Evolutionary conservation across 2,329 filamentous ascomycete genomes (phyloP), one percentile per base, ranked within the genome.

Genomic region (Cladosporium sp.): DNA sequence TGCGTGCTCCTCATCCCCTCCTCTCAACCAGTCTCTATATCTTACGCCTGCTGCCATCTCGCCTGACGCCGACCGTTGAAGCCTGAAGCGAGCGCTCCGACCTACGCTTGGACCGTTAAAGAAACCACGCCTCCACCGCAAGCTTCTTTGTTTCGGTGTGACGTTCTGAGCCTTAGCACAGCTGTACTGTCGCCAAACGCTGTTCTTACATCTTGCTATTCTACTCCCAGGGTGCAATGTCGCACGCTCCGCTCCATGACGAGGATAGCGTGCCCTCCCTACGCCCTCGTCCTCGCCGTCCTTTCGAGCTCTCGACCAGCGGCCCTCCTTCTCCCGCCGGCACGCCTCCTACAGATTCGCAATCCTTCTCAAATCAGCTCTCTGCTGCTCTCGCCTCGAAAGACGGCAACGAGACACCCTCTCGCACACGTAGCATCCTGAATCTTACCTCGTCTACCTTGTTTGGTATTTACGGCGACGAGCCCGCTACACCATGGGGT

Each of bases 381-480:
- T 38, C 54, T 1, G 54, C 54, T 17, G 59, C 59, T 30, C 49
- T 57, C 5, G 34, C 28, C n/a, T 40, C 51, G 3, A 49, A 51
- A 17, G 65, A 69, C 28, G 67, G 66, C 19, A 60, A 59, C 19
- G 56, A 78, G 85, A 64, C 87, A 1, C 70, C 71, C 43, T 66
- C 83, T 69, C 85, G 90, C 60, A 89, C 87, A 22, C 85, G 88
- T 64, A 96, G 91, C 9, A 84, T 91, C 59, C 79, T 92, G 69
- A 96, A 97, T 71, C 82, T 99, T 61, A 96, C 91, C 3, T 88
- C 89, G 9, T 92, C 91, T 2, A 96, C 94, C 0, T 83, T 99
- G 5, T 89, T 88, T 66, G 93, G 94, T 57, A 99, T 99, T 68
- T 99, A 96, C 78, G 87, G 86, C 11, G 64, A 85, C 87, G 62